Base-by-base conservation (phyloP, 805 yeast species). In the Myxozyma kluyveri region DNA sequence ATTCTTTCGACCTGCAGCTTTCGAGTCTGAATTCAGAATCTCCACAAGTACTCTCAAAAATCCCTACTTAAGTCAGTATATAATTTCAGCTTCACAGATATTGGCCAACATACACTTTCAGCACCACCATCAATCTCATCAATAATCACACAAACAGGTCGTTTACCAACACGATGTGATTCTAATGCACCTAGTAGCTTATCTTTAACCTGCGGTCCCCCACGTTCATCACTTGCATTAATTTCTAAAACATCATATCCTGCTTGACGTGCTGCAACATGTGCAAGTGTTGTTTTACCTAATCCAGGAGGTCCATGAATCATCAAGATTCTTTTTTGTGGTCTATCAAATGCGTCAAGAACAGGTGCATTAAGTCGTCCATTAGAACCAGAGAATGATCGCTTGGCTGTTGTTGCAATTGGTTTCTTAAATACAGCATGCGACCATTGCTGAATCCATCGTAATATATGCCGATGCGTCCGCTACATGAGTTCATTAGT, bases 271-370 rank as follows among this genome's bases (percentile, higher is more conserved):
- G 96, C 93, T 33, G 89, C 76, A 1, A 88, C 79, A 63, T 90
- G 96, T 0, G 91, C 88, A 1, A 89, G 83, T 0, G 93, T 80
- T 0, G 98, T 90, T 65, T 91, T 91, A 7, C 99, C 99, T 17
- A 85, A 75, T 1, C 99, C 99, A 0, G 96, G 89, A 0, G 96
- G 93, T 0, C 99, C 99, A 65, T 84, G 88, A 9, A 93, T 77
- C 37, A 93, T 70, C 19, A 93, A 65, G 0, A 93, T 75, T 57
- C 80, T 84, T 47, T 76, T 76, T 14, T 67, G 70, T 0, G 90
- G 90, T 49, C 90, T 71, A 26, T 77, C 73, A 37, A 77, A 72
- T 0, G 80, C 78, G 63, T 83, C 88, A 1, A 51, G 42, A 29
- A 45, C 21, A n/a, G n/a, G 42, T 3, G 43, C 26, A 7, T 7